Evolutionary conservation across 2,329 filamentous ascomycete species (phyloP), one percentile per base, ranked within the genome.

Genomic region (Pestalotiopsis sp.): DNA sequence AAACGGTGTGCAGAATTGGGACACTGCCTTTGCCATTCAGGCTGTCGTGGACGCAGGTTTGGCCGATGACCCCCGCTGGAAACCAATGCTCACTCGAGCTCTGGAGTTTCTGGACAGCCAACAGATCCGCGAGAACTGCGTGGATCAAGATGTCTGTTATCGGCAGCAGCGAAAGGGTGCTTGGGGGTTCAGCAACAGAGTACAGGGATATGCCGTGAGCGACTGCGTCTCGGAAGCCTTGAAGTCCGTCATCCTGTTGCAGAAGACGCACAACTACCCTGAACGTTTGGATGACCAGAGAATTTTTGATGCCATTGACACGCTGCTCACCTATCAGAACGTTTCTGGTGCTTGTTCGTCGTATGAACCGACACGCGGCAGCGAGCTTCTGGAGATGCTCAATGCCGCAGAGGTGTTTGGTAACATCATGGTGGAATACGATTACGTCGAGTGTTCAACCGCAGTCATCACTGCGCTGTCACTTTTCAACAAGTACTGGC

Each of bases 381-480:
- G 93, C 11, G 86, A 92, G 73, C 89, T 88, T 73, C 80, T 98
- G 73, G 96, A 99, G 80, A 86, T 91, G 78, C 87, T 99, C 58
- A 99, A 99, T 76, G 95, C 95, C 0, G 96, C 96, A 1, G 96
- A 99, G 79, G 95, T 99, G 0, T 99, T 99, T 79, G 95, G 94
- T 14, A 89, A 91, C 23, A 99, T 99, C 82, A 99, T 99, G 96
- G 92, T 99, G 67, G 95, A 98, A 78, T 99, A 99, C 79, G 94
- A 97, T 79, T 98, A 99, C 77, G 94, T 95, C 0, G 96, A 99
- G 80, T 99, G 96, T 84, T 99, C 96, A 0, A 98, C 96, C 2
- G 95, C 96, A 0, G 94, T 94, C 38, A 92, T 99, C 3, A 98
- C 94, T 1, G 94, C 93, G 0, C 85, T 99, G 23, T 92, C 91